Percentiles rank a stretch among this genome's conserved stretches.
Conservation (phyloP, 441 rosid genomes). For the Hypseocharis bilobata region DNA sequence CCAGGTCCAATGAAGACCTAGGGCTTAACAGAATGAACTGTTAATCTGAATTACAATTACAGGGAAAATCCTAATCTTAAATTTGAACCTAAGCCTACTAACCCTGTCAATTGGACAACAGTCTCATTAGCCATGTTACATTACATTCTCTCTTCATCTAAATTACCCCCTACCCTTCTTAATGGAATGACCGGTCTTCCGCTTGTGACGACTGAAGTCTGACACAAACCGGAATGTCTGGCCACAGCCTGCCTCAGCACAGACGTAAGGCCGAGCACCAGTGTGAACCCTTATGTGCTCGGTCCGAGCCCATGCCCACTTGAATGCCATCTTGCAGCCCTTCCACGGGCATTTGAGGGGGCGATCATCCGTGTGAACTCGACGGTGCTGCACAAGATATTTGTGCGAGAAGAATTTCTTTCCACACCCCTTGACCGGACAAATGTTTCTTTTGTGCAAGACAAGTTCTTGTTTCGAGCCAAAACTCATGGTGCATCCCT, state of each 20-base stretch:
- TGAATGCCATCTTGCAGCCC: slow-evolving; percentile 94
- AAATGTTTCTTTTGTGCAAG: slow-evolving; percentile 73
- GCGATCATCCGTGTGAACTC: slow-evolving; percentile 86
- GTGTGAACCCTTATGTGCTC: slow-evolving; percentile 97
- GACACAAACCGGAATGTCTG: slow-evolving; percentile 95
- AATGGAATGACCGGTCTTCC: slow-evolving; percentile 88
- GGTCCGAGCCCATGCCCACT: slow-evolving; percentile 98
- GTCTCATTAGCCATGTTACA: slow-evolving; percentile 37
- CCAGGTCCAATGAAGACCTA: slow-evolving; percentile 26
- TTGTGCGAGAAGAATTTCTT: slow-evolving; percentile 89
- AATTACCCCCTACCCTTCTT: slow-evolving; percentile 49
- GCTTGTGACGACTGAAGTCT: slow-evolving; percentile 89
- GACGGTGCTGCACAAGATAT: slow-evolving; percentile 83
- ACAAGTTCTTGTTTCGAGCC: slow-evolving; percentile 55
- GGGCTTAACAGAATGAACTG: slow-evolving; percentile 20
- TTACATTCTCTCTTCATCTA: slow-evolving; percentile 12
- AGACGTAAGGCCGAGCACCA: slow-evolving; percentile 91
- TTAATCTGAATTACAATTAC: slow-evolving; percentile 31
- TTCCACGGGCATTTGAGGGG: slow-evolving; percentile 99
- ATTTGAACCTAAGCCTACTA: slow-evolving; percentile 25
- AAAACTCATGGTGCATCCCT: slow-evolving; percentile 88
- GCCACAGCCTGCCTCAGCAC: slow-evolving; percentile 76
- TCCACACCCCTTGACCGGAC: slow-evolving; percentile 89
- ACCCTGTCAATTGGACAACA: slow-evolving; percentile 32
- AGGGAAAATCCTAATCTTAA: slow-evolving; percentile 26